A percentile compares a stretch with the other conserved stretches of the same genome.
Evolutionary conservation across 441 rosid species (phyloP).

Genomic region (Viola pubescens): DNA sequence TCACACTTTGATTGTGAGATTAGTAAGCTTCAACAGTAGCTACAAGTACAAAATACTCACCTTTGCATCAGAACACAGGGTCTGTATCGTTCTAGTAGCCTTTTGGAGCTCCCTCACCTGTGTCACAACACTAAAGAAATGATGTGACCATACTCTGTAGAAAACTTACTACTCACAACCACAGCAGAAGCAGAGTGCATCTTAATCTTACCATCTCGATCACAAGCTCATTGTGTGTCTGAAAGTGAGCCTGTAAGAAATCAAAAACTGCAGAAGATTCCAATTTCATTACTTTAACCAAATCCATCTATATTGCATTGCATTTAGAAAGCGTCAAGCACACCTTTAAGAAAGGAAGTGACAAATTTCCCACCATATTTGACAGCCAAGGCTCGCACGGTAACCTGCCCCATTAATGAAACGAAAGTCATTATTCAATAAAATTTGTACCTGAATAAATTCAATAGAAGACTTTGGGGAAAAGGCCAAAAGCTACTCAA

Average conservation of each 20-base stretch:
- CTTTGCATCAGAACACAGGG: slow-evolving; percentile 87
- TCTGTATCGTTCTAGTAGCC: slow-evolving; percentile 83
- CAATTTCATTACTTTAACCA: slow-evolving; percentile 17
- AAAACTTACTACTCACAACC: slow-evolving; percentile 1
- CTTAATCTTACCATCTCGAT: slow-evolving; percentile 51
- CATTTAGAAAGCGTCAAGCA: slow-evolving; percentile 6
- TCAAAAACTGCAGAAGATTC: slow-evolving; percentile 50
- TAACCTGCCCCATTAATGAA: slow-evolving; percentile 36
- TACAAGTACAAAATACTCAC: slow-evolving; percentile 28
- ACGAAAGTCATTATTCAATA: slow-evolving; percentile 4
- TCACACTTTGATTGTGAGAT: neutral
- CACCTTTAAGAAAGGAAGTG: slow-evolving; percentile 76
- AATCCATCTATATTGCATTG: slow-evolving; percentile 10
- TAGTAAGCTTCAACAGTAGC: slow-evolving; percentile 5
- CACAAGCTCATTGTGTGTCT: slow-evolving; percentile 49
- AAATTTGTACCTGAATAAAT: neutral
- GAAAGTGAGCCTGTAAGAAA: slow-evolving; percentile 61
- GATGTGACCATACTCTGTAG: neutral
- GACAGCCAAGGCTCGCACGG: slow-evolving; percentile 69
- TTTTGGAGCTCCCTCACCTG: slow-evolving; percentile 80
- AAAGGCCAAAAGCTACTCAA: slow-evolving; percentile 4
- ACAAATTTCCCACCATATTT: slow-evolving; percentile 81
- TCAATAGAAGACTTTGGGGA: neutral
- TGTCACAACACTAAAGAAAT: slow-evolving; percentile 8
- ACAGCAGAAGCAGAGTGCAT: slow-evolving; percentile 4